These are phyloP conservation scores for Erucastrum elatum DNA, from an alignment of 345 rosid genomes.

Conservation along the genomic window DNA sequence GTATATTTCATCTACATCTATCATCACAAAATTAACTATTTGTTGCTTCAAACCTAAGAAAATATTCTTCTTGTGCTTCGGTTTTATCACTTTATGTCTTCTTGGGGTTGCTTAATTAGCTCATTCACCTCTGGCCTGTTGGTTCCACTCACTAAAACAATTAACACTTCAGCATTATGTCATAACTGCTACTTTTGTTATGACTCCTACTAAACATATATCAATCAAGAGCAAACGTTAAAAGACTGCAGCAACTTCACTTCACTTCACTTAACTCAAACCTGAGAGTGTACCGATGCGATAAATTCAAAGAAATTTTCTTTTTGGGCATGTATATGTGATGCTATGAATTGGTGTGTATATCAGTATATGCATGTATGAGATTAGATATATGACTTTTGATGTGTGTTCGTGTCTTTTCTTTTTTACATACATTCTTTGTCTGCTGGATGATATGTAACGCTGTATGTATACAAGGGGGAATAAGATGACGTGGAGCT, in stretches of 20 bases:
- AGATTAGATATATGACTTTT: neutral
- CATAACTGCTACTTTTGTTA: neutral
- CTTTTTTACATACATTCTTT: neutral
- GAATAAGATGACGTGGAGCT: neutral
- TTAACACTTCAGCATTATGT: neutral
- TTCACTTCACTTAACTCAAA: neutral
- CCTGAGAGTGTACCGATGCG: neutral
- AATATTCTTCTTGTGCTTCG: constrained; percentile 39
- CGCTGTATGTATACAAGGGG: too few species aligned
- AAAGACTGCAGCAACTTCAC: neutral
- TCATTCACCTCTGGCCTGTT: constrained; percentile 34
- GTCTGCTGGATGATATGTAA: neutral
- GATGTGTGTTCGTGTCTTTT: neutral
- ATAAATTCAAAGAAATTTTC: too few species aligned
- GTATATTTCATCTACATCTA: neutral
- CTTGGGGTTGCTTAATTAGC: constrained; percentile 28
- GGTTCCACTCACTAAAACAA: constrained; percentile 12
- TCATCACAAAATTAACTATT: neutral
- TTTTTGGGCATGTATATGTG: neutral
- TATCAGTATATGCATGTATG: neutral
- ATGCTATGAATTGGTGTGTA: neutral
- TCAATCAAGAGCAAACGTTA: neutral
- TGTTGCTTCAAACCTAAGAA: constrained; percentile 36
- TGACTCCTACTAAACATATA: too few species aligned
- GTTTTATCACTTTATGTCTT: constrained; percentile 40